Conservation (phyloP, 2,329 filamentous ascomycete species). For the Xylogone sp. region DNA sequence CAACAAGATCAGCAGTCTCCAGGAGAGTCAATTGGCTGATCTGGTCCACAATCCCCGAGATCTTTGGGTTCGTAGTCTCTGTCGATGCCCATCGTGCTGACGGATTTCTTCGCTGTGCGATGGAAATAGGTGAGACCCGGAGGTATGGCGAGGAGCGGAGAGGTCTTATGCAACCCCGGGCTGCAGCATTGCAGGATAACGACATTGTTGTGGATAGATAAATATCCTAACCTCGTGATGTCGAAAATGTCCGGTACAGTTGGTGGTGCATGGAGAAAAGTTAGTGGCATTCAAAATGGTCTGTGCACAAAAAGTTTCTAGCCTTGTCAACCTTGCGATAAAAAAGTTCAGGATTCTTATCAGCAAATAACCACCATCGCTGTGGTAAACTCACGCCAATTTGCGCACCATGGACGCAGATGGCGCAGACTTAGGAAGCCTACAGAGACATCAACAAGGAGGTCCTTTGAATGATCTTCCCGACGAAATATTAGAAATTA, state of each 20-base stretch:
- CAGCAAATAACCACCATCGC: not conserved
- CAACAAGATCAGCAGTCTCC: slow-evolving; percentile 94
- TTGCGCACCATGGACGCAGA: slow-evolving; percentile 46
- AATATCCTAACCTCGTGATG: slow-evolving; percentile 7
- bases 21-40: slow-evolving; percentile 97
- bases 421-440: slow-evolving; percentile 33
- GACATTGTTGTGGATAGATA: slow-evolving; percentile 47
- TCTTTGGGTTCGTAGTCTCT: slow-evolving; percentile 83
- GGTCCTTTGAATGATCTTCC: slow-evolving; percentile 59
- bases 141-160: slow-evolving; percentile 47
- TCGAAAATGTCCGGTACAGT: slow-evolving; percentile 4
- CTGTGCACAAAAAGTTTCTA: slow-evolving; percentile 11
- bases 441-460: slow-evolving; percentile 51
- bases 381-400: slow-evolving; percentile 1
- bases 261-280: slow-evolving; percentile 8
- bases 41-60: slow-evolving; percentile 91
- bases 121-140: slow-evolving; percentile 40
- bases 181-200: slow-evolving; percentile 59
- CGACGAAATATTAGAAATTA: slow-evolving; percentile 62
- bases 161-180: slow-evolving; percentile 61
- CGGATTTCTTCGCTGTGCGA: slow-evolving; percentile 43
- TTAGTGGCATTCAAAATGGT: slow-evolving; percentile 8
- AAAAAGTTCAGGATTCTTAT: slow-evolving; percentile 13
- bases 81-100: slow-evolving; percentile 81
- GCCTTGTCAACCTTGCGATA: slow-evolving; percentile 4